phyloP scores from a whole-genome alignment of 2,329 filamentous ascomycete species.

The Fonsecaea monophora region DNA sequence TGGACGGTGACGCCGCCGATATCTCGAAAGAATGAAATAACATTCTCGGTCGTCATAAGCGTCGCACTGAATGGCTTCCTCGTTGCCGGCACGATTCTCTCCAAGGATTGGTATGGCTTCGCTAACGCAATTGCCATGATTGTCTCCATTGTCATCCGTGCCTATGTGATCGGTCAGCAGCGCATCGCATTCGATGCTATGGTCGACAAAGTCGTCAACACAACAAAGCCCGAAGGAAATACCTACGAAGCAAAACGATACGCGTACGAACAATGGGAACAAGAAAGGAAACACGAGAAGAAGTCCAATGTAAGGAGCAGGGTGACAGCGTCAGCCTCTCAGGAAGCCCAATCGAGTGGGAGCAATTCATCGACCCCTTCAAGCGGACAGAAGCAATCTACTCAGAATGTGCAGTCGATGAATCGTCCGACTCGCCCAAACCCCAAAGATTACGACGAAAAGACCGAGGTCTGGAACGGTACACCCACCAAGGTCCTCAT shows the following conservation, averaged over 20 bases:
- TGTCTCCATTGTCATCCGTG: conserved; percentile 31
- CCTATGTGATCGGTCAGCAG: conserved; percentile 31
- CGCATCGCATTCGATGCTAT: conserved; percentile 28
- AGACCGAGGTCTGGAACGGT: conserved; percentile 15
- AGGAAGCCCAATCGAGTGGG: conserved; percentile 2
- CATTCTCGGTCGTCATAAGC: conserved; percentile 24
- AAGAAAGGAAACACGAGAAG: not conserved
- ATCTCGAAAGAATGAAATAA: conserved; percentile 19
- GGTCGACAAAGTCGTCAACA: conserved; percentile 20
- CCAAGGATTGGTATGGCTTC: conserved; percentile 35
- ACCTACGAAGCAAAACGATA: conserved; percentile 14
- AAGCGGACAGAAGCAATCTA: conserved; percentile 8
- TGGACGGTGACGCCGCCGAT: conserved; percentile 28
- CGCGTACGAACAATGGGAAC: conserved; percentile 5
- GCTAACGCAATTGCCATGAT: conserved; percentile 35
- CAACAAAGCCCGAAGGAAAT: conserved; percentile 7
- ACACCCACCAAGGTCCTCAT: conserved; percentile 30
- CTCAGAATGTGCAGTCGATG: not conserved
- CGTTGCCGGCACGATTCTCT: conserved; percentile 29
- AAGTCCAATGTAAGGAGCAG: conserved; percentile 6
- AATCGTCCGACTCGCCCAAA: conserved; percentile 5
- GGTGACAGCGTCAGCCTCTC: not conserved
- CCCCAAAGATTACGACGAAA: conserved; percentile 1
- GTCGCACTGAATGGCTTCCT: conserved; percentile 30
- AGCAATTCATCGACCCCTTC: conserved; percentile 8